Conservation (phyloP, 352 stramenopile genomes). For the Globisporangium acanthophoron region DNA sequence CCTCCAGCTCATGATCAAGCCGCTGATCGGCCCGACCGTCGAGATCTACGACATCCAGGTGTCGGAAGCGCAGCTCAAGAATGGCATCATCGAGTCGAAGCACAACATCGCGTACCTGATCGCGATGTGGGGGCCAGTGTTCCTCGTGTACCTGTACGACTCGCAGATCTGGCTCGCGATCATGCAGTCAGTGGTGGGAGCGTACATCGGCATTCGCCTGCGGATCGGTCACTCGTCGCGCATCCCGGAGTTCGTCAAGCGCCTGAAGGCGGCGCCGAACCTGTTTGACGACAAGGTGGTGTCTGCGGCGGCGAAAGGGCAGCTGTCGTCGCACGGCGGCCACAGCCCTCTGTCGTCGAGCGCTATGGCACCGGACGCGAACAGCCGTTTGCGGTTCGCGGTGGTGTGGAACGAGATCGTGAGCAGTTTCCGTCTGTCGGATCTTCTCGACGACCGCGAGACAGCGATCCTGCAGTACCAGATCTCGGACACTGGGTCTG, state of each 20-base stretch:
- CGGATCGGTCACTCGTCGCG: slow-evolving; percentile 80
- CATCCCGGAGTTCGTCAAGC: slow-evolving; percentile 69
- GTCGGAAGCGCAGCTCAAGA: slow-evolving; percentile 30
- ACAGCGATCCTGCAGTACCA: slow-evolving; percentile 87
- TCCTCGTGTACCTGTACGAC: slow-evolving; percentile 87
- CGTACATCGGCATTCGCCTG: slow-evolving; percentile 67
- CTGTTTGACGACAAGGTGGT: slow-evolving; percentile 82
- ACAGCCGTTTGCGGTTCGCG: slow-evolving; percentile 77
- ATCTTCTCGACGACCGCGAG: slow-evolving; percentile 83
- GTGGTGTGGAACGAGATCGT: slow-evolving; percentile 89
- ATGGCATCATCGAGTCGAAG: slow-evolving; percentile 59
- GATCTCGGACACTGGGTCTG: slow-evolving; percentile 72
- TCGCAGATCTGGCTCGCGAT: slow-evolving; percentile 86
- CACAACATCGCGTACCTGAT: slow-evolving; percentile 81
- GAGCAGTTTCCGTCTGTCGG: slow-evolving; percentile 83
- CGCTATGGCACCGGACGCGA: slow-evolving; percentile 55
- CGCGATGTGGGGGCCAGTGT: slow-evolving; percentile 70
- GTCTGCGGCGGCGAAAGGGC: slow-evolving; percentile 54
- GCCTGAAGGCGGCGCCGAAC: slow-evolving; percentile 49
- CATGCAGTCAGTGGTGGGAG: slow-evolving; percentile 70
- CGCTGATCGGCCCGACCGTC: slow-evolving; percentile 94
- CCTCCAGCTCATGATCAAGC: slow-evolving; percentile 96
- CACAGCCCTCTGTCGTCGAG: slow-evolving; percentile 48
- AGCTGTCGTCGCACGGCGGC: slow-evolving; percentile 48
- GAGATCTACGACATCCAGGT: slow-evolving; percentile 88